phyloP scores from a whole-genome alignment of 2,329 filamentous ascomycete genomes.

The Colletotrichum karsti region DNA sequence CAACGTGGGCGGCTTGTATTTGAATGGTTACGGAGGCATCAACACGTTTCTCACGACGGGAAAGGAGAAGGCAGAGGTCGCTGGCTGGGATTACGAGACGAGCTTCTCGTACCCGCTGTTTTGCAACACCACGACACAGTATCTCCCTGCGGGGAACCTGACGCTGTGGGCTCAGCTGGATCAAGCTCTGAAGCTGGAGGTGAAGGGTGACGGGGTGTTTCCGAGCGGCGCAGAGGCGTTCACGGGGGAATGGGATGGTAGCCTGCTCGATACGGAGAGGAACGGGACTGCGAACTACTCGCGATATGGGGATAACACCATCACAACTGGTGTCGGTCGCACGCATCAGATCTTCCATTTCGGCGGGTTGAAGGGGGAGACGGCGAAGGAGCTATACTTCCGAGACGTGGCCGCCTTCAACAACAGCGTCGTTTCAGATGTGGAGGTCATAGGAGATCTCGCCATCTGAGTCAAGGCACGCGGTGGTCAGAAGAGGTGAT shows the following conservation, averaged over 20 bases:
- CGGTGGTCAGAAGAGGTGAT: too few relatives aligned
- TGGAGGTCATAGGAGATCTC: conserved; percentile 48
- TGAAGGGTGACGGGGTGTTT: conserved; percentile 53
- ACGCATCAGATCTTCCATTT: conserved; percentile 67
- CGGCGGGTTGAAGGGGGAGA: conserved; percentile 46
- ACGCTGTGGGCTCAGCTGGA: conserved; percentile 51
- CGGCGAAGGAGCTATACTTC: conserved; percentile 58
- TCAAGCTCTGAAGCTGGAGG: conserved; percentile 48
- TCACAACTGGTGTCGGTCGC: conserved; percentile 60
- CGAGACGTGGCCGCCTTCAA: conserved; percentile 66
- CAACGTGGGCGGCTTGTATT: conserved; percentile 54
- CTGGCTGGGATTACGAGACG: conserved; percentile 37
- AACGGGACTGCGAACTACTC: conserved; percentile 66
- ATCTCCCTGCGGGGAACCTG: conserved; percentile 51
- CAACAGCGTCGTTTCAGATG: conserved; percentile 57
- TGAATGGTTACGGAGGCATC: conserved; percentile 32
- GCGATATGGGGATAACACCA: conserved; percentile 51
- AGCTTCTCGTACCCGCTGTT: conserved; percentile 69
- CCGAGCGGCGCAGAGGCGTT: conserved; percentile 70
- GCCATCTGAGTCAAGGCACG: too few relatives aligned
- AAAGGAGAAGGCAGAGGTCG: conserved; percentile 32
- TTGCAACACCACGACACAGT: conserved; percentile 57
- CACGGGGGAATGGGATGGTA: conserved; percentile 29
- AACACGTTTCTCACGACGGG: conserved; percentile 41
- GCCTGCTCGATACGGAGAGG: conserved; percentile 57